Evolutionary conservation across 2,329 filamentous ascomycete species (phyloP).

Genomic region (Cladosporium sp.): DNA sequence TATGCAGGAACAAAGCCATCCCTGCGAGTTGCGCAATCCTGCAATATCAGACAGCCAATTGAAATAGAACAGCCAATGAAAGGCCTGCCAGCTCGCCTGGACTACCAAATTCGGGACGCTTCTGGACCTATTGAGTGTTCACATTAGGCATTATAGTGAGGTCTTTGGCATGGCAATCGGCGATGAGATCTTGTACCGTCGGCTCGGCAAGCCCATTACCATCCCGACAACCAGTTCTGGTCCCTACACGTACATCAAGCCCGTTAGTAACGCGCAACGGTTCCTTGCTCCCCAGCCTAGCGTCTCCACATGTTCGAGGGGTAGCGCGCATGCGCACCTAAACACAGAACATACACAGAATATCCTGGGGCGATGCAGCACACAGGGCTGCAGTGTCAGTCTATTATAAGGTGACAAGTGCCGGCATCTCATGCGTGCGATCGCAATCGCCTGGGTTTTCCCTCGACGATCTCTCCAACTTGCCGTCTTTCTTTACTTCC

Average conservation of each 20-base stretch:
- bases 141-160: not conserved
- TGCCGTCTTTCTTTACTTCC: not conserved
- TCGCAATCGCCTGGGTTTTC: constrained; percentile 9
- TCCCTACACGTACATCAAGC: constrained; percentile 4
- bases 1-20: constrained; percentile 9
- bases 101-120: not conserved
- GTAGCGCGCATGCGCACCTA: constrained; percentile 8
- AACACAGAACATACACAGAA: constrained; percentile 10
- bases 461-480: constrained; percentile 7
- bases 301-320: constrained; percentile 10
- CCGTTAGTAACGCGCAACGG: constrained; percentile 13
- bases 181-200: not conserved
- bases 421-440: constrained; percentile 8
- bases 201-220: not conserved
- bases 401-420: constrained; percentile 6
- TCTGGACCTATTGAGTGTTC: not conserved
- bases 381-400: not conserved
- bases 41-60: not conserved
- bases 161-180: not conserved
- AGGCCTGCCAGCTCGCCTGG: not conserved
- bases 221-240: constrained; percentile 1
- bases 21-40: constrained; percentile 9
- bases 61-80: not conserved
- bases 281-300: not conserved
- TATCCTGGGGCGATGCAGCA: constrained; percentile 1